These are phyloP conservation scores for Biscogniauxia marginata DNA, from an alignment of 2,329 filamentous ascomycete genomes.

Conservation along the genomic window DNA sequence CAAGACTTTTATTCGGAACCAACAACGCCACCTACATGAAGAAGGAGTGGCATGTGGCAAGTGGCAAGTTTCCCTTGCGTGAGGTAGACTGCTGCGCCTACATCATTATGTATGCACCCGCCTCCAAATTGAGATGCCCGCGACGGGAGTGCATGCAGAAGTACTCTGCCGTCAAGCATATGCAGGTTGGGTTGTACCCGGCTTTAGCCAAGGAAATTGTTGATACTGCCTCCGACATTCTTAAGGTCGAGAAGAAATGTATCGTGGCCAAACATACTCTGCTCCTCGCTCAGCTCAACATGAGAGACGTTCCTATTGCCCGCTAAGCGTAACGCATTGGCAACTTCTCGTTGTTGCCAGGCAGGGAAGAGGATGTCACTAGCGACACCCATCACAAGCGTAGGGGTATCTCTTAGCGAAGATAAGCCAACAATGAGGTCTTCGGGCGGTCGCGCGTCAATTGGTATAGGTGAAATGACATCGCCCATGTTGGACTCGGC, in stretches of 20 bases:
- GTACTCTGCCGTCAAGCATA: no score
- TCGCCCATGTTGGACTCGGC: slow-evolving; percentile 38
- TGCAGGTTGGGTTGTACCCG: no score
- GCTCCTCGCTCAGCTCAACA: slow-evolving; percentile 88
- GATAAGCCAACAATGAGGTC: slow-evolving; percentile 78
- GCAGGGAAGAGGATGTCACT: slow-evolving; percentile 97
- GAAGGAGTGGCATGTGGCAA: no score
- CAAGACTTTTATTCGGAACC: no score
- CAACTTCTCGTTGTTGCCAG: slow-evolving; percentile 96
- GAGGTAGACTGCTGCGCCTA: no score
- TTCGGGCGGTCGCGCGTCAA: slow-evolving; percentile 59
- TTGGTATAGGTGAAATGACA: slow-evolving; percentile 31
- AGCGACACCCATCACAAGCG: slow-evolving; percentile 88
- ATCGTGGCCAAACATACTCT: slow-evolving; percentile 94
- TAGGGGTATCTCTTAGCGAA: slow-evolving; percentile 71
- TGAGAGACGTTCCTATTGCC: slow-evolving; percentile 84
- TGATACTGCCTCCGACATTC: slow-evolving; percentile 83
- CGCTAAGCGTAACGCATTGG: slow-evolving; percentile 71
- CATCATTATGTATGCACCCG: no score
- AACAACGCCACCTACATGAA: no score
- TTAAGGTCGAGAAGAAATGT: slow-evolving; percentile 92
- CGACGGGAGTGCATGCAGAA: no score
- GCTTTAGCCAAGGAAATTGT: slow-evolving; percentile 67
- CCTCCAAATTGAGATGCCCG: no score
- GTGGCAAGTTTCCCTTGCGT: no score